A percentile compares a stretch with the other conserved stretches of the same genome.
Evolutionary conservation across 1,284 basidiomycete genomes (phyloP).

Genomic region (Trichosporon inkin): DNA sequence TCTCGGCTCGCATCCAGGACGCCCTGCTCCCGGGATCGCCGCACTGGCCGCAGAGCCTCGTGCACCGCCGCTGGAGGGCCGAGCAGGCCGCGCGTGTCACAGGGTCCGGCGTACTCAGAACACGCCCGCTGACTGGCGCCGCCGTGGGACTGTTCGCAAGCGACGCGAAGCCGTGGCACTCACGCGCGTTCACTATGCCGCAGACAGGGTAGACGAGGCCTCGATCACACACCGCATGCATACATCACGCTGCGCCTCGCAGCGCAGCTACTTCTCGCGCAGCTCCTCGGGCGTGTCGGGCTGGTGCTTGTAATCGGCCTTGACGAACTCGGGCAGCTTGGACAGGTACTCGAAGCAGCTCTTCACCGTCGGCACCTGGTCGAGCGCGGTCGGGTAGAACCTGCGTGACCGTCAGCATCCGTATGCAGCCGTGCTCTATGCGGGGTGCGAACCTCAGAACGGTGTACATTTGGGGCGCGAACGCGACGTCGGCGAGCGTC

Average conservation of each 20-base stretch:
- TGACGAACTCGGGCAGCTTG: slow-evolving; percentile 18
- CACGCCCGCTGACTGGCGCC: neutral
- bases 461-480: slow-evolving; percentile 21
- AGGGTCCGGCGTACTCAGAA: too few relatives aligned
- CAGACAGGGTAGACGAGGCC: neutral
- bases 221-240: neutral
- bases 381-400: slow-evolving; percentile 12
- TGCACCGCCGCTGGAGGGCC: neutral
- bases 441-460: slow-evolving; percentile 12
- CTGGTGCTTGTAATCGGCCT: slow-evolving; percentile 24
- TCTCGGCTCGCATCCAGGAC: neutral
- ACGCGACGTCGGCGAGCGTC: slow-evolving; percentile 18
- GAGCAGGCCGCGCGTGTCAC: neutral
- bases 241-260: neutral
- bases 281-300: slow-evolving; percentile 23
- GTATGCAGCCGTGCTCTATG: neutral
- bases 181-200: neutral
- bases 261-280: slow-evolving; percentile 7
- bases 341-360: slow-evolving; percentile 16
- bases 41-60: neutral
- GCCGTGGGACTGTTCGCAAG: neutral
- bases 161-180: neutral
- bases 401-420: neutral
- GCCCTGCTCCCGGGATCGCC: neutral
- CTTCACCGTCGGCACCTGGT: slow-evolving; percentile 11